Percentiles rank a stretch among this genome's conserved stretches.
These are phyloP conservation scores for Lippia alba DNA, from an alignment of 305 asterid species.

Conservation along the genomic window DNA sequence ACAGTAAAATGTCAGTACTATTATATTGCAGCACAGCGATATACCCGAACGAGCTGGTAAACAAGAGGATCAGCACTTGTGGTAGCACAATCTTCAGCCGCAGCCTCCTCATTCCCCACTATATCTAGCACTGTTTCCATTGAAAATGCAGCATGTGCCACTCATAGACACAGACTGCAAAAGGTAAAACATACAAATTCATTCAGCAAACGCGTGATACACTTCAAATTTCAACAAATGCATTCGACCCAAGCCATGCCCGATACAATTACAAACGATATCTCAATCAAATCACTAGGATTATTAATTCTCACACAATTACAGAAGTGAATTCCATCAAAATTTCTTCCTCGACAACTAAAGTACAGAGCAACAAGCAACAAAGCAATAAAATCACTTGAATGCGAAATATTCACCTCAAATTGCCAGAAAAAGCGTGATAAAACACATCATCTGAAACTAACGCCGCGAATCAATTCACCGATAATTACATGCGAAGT, in stretches of 20 bases:
- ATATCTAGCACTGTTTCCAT: conserved; percentile 65
- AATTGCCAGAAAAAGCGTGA: background rate
- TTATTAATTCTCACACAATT: conserved; percentile 7
- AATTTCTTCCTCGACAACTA: conserved; percentile 13
- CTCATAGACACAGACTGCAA: conserved; percentile 53
- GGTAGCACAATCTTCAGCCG: conserved; percentile 42
- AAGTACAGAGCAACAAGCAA: conserved; percentile 4
- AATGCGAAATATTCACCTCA: conserved; percentile 18
- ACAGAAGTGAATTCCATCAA: conserved; percentile 12
- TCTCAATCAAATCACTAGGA: conserved; percentile 12
- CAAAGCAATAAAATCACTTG: background rate
- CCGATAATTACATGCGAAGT: conserved; percentile 29
- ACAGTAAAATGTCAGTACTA: background rate
- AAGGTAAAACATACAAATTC: conserved; percentile 25
- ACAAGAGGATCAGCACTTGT: conserved; percentile 71
- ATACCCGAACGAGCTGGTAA: conserved; percentile 94
- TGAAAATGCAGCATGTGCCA: conserved; percentile 47
- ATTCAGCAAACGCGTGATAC: conserved; percentile 30
- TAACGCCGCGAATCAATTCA: conserved; percentile 27
- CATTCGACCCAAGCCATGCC: too few relatives aligned
- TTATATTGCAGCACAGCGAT: background rate
- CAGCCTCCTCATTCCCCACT: conserved; percentile 49
- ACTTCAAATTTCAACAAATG: background rate
- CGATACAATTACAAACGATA: too few relatives aligned
- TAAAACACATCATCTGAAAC: background rate